These are phyloP conservation scores for Kalmusia sp. DNA, from an alignment of 2,329 filamentous ascomycete species.

Conservation along the genomic window DNA sequence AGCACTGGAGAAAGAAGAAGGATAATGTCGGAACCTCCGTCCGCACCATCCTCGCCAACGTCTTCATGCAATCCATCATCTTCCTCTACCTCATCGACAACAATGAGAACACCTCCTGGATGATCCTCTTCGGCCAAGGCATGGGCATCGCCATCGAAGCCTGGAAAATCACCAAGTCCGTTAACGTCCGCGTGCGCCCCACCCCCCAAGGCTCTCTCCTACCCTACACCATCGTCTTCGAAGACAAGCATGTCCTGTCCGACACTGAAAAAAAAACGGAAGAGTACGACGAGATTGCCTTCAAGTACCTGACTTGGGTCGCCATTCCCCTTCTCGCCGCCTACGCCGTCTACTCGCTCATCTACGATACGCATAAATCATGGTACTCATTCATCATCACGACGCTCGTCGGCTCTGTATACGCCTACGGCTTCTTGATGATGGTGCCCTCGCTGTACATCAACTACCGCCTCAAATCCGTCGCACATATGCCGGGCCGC, in stretches of 20 bases:
- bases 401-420: constrained; percentile 93
- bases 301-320: constrained; percentile 93
- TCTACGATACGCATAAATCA: constrained; percentile 95
- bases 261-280: constrained; percentile 98
- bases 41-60: constrained; percentile 93
- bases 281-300: constrained; percentile 97
- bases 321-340: constrained; percentile 88
- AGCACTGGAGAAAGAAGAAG: constrained; percentile 99
- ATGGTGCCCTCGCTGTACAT: constrained; percentile 98
- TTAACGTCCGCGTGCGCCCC: constrained; percentile 82
- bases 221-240: constrained; percentile 83
- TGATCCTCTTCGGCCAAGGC: constrained; percentile 94
- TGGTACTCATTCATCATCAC: constrained; percentile 98
- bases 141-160: constrained; percentile 79
- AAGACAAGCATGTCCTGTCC: constrained; percentile 95
- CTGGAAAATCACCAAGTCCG: constrained; percentile 97
- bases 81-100: constrained; percentile 98
- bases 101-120: constrained; percentile 97
- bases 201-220: constrained; percentile 72
- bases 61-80: constrained; percentile 96
- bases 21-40: constrained; percentile 97
- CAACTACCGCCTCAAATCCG: constrained; percentile 91
- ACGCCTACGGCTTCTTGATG: constrained; percentile 98
- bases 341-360: constrained; percentile 88
- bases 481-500: constrained; percentile 95